Evolutionary conservation across 345 rosid genomes (phyloP), one percentile per base, ranked within the genome.

Genomic region (Gossypium australe): DNA sequence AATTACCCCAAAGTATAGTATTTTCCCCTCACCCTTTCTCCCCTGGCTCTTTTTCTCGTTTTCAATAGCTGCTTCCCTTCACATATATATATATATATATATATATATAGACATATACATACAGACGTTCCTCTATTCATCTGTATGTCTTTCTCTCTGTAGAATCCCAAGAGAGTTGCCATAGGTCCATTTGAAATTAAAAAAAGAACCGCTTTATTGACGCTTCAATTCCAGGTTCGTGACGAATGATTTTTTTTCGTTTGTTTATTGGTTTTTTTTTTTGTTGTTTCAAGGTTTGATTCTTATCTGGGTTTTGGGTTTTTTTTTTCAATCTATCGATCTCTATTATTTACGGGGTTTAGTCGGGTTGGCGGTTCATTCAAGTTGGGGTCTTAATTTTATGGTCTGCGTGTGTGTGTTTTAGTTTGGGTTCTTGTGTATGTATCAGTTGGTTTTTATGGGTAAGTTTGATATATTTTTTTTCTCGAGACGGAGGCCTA

Each of bases 61-160:
- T 34, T 34, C 41, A 34, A 34, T 34, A 34, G 41, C 41, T 34
- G 41, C 41, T 5, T 34, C 41, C 41, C 41, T 34, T 4, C 41
- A 4, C 1, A 34, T n/a, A n/a, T n/a, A n/a, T n/a, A n/a, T n/a
- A n/a, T n/a, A n/a, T 5, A 0, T 5, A 4, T 5, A 0, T 5
- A 4, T 5, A 34, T 5, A 5, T 5, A 34, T 4, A 34, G 1
- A 34, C 41, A 34, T 0, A 34, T 6, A 34, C 41, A 34, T 1
- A 5, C 41, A 34, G 7, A 34, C 7, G 41, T 34, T 34, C 7
- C 1, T 34, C 7, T 34, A 34, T 34, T 34, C 41, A 7, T 34
- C 41, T 34, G 41, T 34, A 34, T n/a, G 9, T 56, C 61, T 57
- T 22, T 57, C 27, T 57, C 61, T 57, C 29, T 20, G 11, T 57